Conservation (phyloP, 1,284 basidiomycete species). For the Puccinia hordei region DNA sequence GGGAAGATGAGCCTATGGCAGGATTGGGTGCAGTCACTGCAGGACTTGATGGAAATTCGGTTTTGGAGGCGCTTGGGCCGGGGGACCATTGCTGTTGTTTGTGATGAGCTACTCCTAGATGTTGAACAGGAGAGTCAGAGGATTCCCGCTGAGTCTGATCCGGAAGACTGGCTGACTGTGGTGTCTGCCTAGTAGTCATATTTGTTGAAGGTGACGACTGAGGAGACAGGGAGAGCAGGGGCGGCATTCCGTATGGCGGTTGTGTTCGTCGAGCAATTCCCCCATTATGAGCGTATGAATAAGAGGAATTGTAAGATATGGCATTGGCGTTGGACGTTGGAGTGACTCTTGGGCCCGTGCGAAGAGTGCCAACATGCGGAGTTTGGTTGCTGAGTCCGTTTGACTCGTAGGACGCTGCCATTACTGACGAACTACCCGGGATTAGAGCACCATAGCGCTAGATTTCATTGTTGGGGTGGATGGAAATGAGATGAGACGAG, state of each 20-base stretch:
- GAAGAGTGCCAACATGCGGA: slow-evolving; percentile 8
- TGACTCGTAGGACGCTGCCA: not conserved
- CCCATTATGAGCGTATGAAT: slow-evolving; percentile 3
- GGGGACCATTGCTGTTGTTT: slow-evolving; percentile 26
- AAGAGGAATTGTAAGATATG: slow-evolving; percentile 7
- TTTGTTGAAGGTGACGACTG: slow-evolving; percentile 33
- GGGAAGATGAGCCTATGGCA: slow-evolving; percentile 4
- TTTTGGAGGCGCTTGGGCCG: not conserved
- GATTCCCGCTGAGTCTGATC: slow-evolving; percentile 27
- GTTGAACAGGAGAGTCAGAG: slow-evolving; percentile 42
- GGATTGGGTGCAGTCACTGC: slow-evolving; percentile 18
- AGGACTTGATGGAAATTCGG: slow-evolving; percentile 7
- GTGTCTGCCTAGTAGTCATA: not conserved
- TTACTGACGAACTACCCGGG: slow-evolving; percentile 25
- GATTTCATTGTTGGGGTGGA: not conserved
- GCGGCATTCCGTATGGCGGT: slow-evolving; percentile 28
- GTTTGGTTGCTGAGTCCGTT: not conserved
- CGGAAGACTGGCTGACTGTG: slow-evolving; percentile 20
- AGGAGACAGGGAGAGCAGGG: slow-evolving; percentile 31
- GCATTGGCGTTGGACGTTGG: slow-evolving; percentile 2
- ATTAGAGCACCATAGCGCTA: slow-evolving; percentile 46
- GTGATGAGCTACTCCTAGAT: slow-evolving; percentile 17
- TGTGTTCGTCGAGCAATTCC: not conserved
- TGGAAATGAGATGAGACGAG: not conserved
- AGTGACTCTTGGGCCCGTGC: slow-evolving; percentile 22